Base-by-base conservation (phyloP, 2,329 filamentous ascomycete genomes). In the Sporothrix pseudoabietina region DNA sequence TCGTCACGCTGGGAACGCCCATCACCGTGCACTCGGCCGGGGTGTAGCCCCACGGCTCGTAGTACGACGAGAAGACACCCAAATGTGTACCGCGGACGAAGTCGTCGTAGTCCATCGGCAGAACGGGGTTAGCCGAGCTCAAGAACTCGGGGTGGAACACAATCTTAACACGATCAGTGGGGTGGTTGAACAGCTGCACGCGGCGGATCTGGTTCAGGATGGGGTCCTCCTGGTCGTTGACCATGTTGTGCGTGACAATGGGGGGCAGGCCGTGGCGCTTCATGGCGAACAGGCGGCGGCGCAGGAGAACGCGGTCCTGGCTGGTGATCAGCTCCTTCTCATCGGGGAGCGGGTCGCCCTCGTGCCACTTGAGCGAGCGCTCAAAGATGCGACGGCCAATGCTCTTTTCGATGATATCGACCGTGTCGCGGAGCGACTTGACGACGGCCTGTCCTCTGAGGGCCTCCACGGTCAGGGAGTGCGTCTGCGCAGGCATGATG, bases 11-110 rank as follows among this genome's bases (percentile, higher is more conserved):
- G 59, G 96, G 96, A 55, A 99, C 94, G 78, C 96, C 96, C 96
- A 98, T 98, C 76, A 98, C 96, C 0, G 96, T 98, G 83, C 96
- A 99, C 82, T 98, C 96, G 71, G 96, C 95, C 0, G 95, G 96
- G 1, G 96, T 99, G 83, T 99, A 99, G 63, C 96, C 96, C 96
- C 96, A 99, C 9, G 96, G 96, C 84, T 99, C 96, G 82, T 99
- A 99, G 88, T 98, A 98, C 2, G 96, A 98, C 32, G 95, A 88
- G 84, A 99, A 99, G 73, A 99, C 90, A 78, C 96, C 96, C 80
- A 99, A 85, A 82, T 99, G 95, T 55, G 95, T 98, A 76, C 96
- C 96, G 72, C 96, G 93, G 61, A 99, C 96, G 80, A 99, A 99
- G 82, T 99, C 96, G 79, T 99, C 96, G 79, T 99, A 98, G 83